A percentile compares a stretch with the other conserved stretches of the same genome.
Evolutionary conservation across 208 protist species (phyloP).

Genomic region (Porcisia deanei): DNA sequence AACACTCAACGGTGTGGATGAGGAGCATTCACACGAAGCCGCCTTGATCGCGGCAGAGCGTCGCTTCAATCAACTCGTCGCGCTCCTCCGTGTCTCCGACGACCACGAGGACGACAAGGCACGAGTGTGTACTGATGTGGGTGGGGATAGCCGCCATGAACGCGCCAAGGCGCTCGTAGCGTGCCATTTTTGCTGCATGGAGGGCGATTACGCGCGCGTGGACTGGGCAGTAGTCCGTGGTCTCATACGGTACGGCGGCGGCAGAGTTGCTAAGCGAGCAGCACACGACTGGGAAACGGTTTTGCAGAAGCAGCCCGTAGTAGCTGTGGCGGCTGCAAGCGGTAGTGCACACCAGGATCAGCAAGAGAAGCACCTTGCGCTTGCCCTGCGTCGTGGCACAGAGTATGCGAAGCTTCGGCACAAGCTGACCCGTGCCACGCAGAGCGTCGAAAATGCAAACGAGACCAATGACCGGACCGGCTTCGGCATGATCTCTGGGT

Average conservation of each 20-base stretch:
- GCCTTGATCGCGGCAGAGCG: slow-evolving; percentile 18
- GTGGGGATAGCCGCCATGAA: background rate
- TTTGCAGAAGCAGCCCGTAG: slow-evolving; percentile 15
- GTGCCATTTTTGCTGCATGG: slow-evolving; percentile 64
- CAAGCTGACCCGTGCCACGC: slow-evolving; percentile 9
- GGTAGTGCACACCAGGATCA: background rate
- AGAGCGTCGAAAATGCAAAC: background rate
- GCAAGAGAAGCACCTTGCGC: background rate
- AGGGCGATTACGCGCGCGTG: slow-evolving; percentile 62
- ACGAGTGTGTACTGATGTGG: background rate
- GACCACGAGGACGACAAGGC: background rate
- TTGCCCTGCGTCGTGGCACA: slow-evolving; percentile 18
- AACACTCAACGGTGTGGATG: background rate
- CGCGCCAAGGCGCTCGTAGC: background rate
- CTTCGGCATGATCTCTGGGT: background rate
- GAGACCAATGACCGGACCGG: background rate
- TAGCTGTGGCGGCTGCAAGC: background rate
- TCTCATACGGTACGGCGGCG: slow-evolving; percentile 68
- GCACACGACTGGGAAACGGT: slow-evolving; percentile 42
- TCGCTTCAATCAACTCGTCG: slow-evolving; percentile 29
- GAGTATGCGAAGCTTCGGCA: slow-evolving; percentile 26
- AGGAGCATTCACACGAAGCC: slow-evolving; percentile 2
- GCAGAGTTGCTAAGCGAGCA: slow-evolving; percentile 51
- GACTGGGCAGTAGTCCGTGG: slow-evolving; percentile 68
- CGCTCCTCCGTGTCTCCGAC: slow-evolving; percentile 10